These are phyloP conservation scores for Collybiopsis luxurians DNA, from an alignment of 768 basidiomycete species.

Conservation along the genomic window DNA sequence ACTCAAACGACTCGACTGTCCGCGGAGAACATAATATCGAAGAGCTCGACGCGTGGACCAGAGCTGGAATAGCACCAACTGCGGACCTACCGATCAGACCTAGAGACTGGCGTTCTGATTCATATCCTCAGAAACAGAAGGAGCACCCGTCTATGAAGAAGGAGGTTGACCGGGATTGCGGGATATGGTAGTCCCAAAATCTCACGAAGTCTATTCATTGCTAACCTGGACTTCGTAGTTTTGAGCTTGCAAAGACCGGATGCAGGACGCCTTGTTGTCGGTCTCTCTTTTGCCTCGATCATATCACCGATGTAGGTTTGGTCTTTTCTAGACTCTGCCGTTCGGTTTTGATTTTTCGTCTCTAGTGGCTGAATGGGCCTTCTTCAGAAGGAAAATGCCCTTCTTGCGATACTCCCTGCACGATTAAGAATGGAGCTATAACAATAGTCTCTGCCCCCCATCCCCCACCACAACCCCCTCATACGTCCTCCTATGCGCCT, in stretches of 20 bases:
- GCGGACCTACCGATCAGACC: background rate
- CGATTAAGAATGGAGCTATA: background rate
- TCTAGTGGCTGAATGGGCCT: background rate
- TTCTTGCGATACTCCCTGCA: background rate
- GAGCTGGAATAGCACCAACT: background rate
- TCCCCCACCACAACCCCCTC: background rate
- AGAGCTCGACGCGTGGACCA: constrained; percentile 1
- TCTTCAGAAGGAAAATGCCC: constrained; percentile 1
- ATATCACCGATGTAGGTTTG: background rate
- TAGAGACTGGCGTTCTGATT: constrained; percentile 1
- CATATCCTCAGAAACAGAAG: background rate
- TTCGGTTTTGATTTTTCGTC: background rate
- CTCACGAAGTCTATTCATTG: background rate
- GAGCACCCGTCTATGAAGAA: background rate
- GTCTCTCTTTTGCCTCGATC: background rate
- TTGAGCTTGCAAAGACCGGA: background rate
- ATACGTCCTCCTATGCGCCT: background rate
- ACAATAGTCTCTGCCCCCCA: background rate
- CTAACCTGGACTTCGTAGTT: background rate
- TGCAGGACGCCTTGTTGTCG: constrained; percentile 1
- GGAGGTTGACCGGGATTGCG: background rate
- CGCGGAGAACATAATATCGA: background rate
- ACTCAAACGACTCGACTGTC: background rate
- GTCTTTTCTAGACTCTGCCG: background rate
- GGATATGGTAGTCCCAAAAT: background rate